A percentile compares a stretch with the other conserved stretches of the same genome.
These are phyloP conservation scores for Nissolia schottii DNA, from an alignment of 306 rosid species.

Conservation along the genomic window DNA sequence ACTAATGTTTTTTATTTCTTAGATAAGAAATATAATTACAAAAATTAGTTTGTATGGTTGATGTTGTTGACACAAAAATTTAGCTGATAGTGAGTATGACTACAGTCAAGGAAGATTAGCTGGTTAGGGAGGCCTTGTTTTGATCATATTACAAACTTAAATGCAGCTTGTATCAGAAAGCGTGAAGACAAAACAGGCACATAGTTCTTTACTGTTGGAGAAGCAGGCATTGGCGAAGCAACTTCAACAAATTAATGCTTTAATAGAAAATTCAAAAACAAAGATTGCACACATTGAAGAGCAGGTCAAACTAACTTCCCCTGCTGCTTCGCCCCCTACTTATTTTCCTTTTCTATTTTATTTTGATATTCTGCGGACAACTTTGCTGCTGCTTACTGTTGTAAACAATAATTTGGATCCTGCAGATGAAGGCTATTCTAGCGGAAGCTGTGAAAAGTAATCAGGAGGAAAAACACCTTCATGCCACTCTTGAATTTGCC, in stretches of 20 bases:
- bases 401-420: constrained; percentile 26
- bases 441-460: constrained; percentile 58
- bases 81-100: no score
- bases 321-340: not conserved
- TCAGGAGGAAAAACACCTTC: constrained; percentile 69
- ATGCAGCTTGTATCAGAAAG: constrained; percentile 96
- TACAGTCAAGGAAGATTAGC: no score
- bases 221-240: constrained; percentile 77
- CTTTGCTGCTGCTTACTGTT: constrained; percentile 9
- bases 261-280: constrained; percentile 49
- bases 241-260: constrained; percentile 62
- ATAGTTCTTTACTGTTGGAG: constrained; percentile 54
- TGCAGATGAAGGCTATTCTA: constrained; percentile 60
- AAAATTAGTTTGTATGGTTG: not conserved
- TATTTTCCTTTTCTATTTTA: not conserved
- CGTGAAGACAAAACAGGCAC: constrained; percentile 82
- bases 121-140: not conserved
- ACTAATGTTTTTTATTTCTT: not conserved
- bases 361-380: not conserved
- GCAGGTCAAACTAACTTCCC: constrained; percentile 45
- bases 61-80: no score
- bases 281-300: constrained; percentile 62
- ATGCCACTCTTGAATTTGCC: constrained; percentile 54
- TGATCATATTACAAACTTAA: constrained; percentile 24
- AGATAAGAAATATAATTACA: not conserved